Evolutionary conservation across 176 grass and related monocot genomes (phyloP), one percentile per base, ranked within the genome.

Genomic region (Carex parvula): DNA sequence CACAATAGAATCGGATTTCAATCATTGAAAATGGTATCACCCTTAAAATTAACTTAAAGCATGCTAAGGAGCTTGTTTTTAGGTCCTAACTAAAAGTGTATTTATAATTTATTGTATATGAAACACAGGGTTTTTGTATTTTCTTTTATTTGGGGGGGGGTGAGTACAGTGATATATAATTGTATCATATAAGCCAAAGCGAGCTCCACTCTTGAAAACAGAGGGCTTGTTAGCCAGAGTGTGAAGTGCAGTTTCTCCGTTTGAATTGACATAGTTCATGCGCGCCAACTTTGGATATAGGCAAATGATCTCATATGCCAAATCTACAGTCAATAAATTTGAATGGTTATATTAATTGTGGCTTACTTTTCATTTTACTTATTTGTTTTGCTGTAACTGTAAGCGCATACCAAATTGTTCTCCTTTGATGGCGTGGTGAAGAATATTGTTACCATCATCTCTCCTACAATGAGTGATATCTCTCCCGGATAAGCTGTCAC

Each of bases 121-220:
- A 39, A 39, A 6, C 5, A 39, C 37, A 39, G 37, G 0, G 0
- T 39, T 39, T 39, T 39, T 0, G 5, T 6, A 39, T 39, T 39
- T 39, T 39, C 4, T 39, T 39, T 39, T 39, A 39, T 39, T 39
- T 3, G 6, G 9, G 60, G 8, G 4, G 5, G 5, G 5, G 37
- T 6, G 5, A 39, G 37, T 39, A 39, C 83, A 61, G 42, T 73
- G 30, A 60, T 60, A 84, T 6, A 84, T 74, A 46, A 74, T 41
- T 20, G 0, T 44, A 9, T 75, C 83, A 21, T 9, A 59, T 1
- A 84, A 0, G 67, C 30, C 18, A 12, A 62, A 75, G 24, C 68
- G 83, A 71, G 21, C 61, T 61, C 83, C 83, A 42, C 83, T 84
- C 71, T 60, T 48, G 32, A 84, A 84, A 84, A 9, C 63, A 22